Conservation (phyloP, 768 basidiomycete species). For the Albatrellus ellisii region DNA sequence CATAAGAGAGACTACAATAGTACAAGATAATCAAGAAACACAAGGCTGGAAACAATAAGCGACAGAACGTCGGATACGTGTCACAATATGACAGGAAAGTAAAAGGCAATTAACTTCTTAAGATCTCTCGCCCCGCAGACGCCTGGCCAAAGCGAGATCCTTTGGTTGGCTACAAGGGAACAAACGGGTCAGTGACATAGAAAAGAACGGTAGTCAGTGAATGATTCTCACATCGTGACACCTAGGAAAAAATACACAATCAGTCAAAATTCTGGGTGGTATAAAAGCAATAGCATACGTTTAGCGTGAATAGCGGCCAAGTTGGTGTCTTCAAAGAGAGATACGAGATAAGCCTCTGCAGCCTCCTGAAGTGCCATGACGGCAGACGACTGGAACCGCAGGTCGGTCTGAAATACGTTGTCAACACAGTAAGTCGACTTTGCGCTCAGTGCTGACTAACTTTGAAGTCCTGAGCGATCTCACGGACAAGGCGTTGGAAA, state of each 20-base stretch:
- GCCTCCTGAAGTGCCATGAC: conserved; percentile 92
- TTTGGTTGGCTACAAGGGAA: conserved; percentile 47
- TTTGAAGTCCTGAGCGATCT: conserved; percentile 97
- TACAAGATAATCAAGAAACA: neutral
- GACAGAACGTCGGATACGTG: neutral
- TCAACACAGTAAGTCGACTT: neutral
- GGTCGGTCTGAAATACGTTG: conserved; percentile 44
- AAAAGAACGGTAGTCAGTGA: neutral
- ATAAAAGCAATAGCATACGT: conserved; percentile 25
- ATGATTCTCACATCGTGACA: conserved; percentile 15
- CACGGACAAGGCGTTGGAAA: conserved; percentile 96
- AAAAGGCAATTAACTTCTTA: conserved; percentile 20
- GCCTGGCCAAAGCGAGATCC: conserved; percentile 69
- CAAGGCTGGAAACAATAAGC: neutral
- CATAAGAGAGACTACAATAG: neutral
- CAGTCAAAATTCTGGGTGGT: neutral
- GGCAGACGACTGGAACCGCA: conserved; percentile 93
- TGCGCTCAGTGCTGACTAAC: conserved; percentile 23
- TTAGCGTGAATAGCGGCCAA: conserved; percentile 88
- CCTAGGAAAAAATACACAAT: conserved; percentile 5
- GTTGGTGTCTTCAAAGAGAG: conserved; percentile 81
- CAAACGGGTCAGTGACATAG: neutral
- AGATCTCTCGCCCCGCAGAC: conserved; percentile 69
- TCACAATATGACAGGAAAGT: neutral
- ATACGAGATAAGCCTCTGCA: conserved; percentile 81